Evolutionary conservation across 2,329 filamentous ascomycete genomes (phyloP), one percentile per base, ranked within the genome.

Genomic region (Phialocephala subalpina): DNA sequence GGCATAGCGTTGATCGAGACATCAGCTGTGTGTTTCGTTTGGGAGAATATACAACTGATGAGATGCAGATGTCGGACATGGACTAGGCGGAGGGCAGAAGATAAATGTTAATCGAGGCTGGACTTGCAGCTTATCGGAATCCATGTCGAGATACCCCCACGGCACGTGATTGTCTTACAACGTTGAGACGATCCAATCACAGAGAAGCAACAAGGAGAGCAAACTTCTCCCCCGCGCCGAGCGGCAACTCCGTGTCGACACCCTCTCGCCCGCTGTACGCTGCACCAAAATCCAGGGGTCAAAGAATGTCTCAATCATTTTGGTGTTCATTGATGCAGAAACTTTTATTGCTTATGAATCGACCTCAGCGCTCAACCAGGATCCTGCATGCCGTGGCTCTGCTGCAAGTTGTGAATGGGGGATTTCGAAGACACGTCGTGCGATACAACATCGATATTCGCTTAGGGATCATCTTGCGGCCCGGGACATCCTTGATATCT

Each of bases 1-100:
- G 70, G 70, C 70, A 72, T 72, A 58, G 66, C 58, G 57, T 60
- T 60, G 56, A 56, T 38, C 38, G 64, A 65, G 64, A 60, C 67
- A 69, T 69, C 62, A 57, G 64, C 60, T 60, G 58, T 35, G 29
- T 52, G 57, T 57, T 22, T 36, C 2, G 20, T 36, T 38, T 18
- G 16, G 55, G 29, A 27, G 6, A 3, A 25, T 29, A 29, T 53
- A 53, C 12, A 3, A 33, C 11, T 29, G 25, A n/a, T 3, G 22
- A 33, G 49, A 3, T 53, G 49, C 27, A 16, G 49, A 29, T 33
- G 29, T 18, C 22, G 18, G 49, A 53, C 45, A 25, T 14, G 20
- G 49, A 33, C 49, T 29, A 14, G 49, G 25, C 49, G 49, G 49
- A 53, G 49, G 25, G 27, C 49, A 53, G 25, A n/a, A 53, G 14